Base-by-base conservation (phyloP, 345 rosid genomes). In the Kernera saxatilis region DNA sequence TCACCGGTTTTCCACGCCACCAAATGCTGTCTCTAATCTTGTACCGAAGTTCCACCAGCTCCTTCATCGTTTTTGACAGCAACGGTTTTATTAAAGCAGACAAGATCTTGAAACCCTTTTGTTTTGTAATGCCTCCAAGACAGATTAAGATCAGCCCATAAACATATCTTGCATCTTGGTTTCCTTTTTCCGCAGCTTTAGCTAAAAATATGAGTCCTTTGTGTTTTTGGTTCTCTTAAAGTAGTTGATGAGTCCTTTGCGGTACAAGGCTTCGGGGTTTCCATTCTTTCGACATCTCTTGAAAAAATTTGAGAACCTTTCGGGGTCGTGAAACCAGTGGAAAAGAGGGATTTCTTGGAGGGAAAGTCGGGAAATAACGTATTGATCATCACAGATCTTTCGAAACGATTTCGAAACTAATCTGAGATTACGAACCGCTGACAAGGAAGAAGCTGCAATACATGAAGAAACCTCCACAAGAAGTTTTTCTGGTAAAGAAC, bases 181-280 rank as follows among this genome's bases (percentile, higher is more conserved):
- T 32, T 26, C 63, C 58, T 27, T 63, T 69, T 14, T 53, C 43
- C 2, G 67, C 66, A 4, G 75, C 75, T 46, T 35, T 11, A 11
- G 32, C 12, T 23, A 69, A 44, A 1, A 5, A 9, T 30, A 15
- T 0, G 15, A 76, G 44, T 26, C 79, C 71, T 46, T n/a, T 25
- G 0, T 6, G 18, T 19, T 62, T 29, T 1, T 6, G 39, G 11
- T 63, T 44, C 10, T 39, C 8, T 4, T 6, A 45, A 70, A 69
- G 8, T 17, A 70, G 46, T 17, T 37, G 22, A 44, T 36, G 11
- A 63, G 4, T 37, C 72, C 60, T 18, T 32, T 25, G 12, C 46
- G 59, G 18, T 27, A 70, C 53, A 76, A 48, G 6, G 76, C 79
- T 51, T 70, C 67, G 0, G 61, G 59, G 23, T 76, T 76, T 55